phyloP scores from a whole-genome alignment of 2,329 filamentous ascomycete species.

The Cytospora piceae region DNA sequence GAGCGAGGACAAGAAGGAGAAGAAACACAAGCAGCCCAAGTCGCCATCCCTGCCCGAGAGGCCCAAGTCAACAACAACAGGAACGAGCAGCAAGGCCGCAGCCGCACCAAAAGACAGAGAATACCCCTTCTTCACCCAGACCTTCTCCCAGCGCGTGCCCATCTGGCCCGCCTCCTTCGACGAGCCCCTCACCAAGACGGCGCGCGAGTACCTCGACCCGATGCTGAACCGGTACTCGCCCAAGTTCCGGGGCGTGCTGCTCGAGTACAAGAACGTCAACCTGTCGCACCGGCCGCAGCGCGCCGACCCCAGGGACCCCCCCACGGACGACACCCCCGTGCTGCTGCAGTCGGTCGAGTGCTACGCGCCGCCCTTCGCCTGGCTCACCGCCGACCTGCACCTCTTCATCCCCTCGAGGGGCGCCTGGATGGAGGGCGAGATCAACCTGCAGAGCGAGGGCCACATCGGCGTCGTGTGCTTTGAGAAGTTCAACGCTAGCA shows the following conservation, averaged over 20 bases:
- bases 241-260: constrained; percentile 71
- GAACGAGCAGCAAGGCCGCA: constrained; percentile 37
- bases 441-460: constrained; percentile 86
- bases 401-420: constrained; percentile 78
- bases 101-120: constrained; percentile 46
- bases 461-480: constrained; percentile 89
- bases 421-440: constrained; percentile 74
- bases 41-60: constrained; percentile 12
- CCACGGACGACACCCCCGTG: constrained; percentile 51
- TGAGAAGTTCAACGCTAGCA: constrained; percentile 88
- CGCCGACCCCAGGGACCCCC: constrained; percentile 45
- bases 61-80: not conserved
- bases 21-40: constrained; percentile 32
- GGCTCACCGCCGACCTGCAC: constrained; percentile 85
- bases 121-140: constrained; percentile 79
- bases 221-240: constrained; percentile 78
- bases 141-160: constrained; percentile 78
- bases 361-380: constrained; percentile 83
- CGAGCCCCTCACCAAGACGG: constrained; percentile 70
- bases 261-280: constrained; percentile 71
- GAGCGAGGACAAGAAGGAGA: constrained; percentile 34
- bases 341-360: constrained; percentile 67
- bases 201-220: constrained; percentile 74
- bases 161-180: constrained; percentile 73
- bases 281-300: constrained; percentile 64